Percentiles rank a stretch among this genome's conserved stretches.
Conservation (phyloP, 1,284 basidiomycete genomes). For the Coniophora puteana region DNA sequence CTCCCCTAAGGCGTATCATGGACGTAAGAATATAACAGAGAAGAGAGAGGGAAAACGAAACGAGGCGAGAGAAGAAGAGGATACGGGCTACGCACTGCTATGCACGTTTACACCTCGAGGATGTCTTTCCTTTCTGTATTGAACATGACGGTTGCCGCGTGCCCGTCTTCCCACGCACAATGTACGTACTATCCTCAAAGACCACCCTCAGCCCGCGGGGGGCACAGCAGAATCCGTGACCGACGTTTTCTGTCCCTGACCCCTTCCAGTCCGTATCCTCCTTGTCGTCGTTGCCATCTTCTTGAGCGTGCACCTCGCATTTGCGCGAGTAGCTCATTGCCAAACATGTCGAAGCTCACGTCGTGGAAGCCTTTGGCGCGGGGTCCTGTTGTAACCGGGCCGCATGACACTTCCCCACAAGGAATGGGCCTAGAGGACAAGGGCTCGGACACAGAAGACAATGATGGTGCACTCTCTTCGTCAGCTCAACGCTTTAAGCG, state of each 20-base stretch:
- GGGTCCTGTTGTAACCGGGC: conserved; percentile 11
- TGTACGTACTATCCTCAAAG: conserved; percentile 1
- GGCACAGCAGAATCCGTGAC: no score
- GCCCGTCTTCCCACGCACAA: conserved; percentile 11
- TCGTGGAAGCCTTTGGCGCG: conserved; percentile 21
- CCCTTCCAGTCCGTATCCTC: no score
- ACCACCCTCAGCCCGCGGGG: no score
- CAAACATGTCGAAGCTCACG: conserved; percentile 24
- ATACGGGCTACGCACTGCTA: no score
- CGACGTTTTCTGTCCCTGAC: no score
- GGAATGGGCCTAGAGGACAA: conserved; percentile 13
- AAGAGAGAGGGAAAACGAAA: conserved; percentile 15
- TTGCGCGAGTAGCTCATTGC: no score
- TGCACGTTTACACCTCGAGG: no score
- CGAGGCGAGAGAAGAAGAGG: no score
- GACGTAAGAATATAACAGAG: conserved; percentile 14
- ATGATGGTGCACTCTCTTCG: conserved; percentile 35
- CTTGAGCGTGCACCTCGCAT: no score
- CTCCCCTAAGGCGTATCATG: conserved; percentile 44
- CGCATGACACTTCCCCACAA: conserved; percentile 15
- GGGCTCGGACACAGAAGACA: conserved; percentile 17
- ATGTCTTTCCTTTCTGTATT: no score
- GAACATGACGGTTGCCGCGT: no score
- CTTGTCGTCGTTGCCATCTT: no score
- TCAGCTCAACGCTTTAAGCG: conserved; percentile 38